These are phyloP conservation scores for Pisolithus thermaeus DNA, from an alignment of 1,284 basidiomycete species.

Conservation along the genomic window DNA sequence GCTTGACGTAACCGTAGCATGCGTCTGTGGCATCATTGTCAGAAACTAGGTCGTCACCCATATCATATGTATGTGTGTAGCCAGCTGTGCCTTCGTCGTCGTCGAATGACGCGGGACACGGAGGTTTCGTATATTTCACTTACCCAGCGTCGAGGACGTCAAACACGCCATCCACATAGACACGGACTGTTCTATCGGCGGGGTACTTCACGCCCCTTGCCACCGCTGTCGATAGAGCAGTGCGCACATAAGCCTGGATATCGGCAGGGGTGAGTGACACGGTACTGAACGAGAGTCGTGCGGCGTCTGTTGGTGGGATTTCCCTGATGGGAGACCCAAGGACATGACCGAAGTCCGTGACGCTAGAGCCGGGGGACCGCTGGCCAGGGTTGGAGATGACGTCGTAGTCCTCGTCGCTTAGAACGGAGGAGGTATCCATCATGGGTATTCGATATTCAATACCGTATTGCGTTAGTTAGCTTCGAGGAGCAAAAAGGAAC, in stretches of 20 bases:
- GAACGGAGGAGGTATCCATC: slow-evolving; percentile 43
- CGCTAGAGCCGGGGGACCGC: slow-evolving; percentile 52
- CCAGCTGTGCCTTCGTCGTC: too few relatives aligned
- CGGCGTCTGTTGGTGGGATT: slow-evolving; percentile 42
- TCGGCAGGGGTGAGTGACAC: slow-evolving; percentile 46
- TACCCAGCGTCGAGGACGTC: slow-evolving; percentile 61
- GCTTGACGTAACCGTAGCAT: slow-evolving; percentile 86
- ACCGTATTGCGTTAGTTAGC: too few relatives aligned
- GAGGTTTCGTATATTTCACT: slow-evolving; percentile 30
- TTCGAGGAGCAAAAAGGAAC: too few relatives aligned
- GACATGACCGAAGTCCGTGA: slow-evolving; percentile 40
- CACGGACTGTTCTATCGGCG: slow-evolving; percentile 63
- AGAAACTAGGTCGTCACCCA: slow-evolving; percentile 9
- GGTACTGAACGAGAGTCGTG: slow-evolving; percentile 44
- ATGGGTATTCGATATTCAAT: slow-evolving; percentile 13
- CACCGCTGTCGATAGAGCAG: slow-evolving; percentile 46
- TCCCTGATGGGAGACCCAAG: slow-evolving; percentile 31
- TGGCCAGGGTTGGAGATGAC: slow-evolving; percentile 59
- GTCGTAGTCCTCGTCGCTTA: slow-evolving; percentile 70
- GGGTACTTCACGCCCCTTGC: slow-evolving; percentile 42
- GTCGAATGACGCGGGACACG: slow-evolving; percentile 6
- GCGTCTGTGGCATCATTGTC: slow-evolving; percentile 37
- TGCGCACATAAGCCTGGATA: slow-evolving; percentile 53
- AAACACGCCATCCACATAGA: slow-evolving; percentile 81
- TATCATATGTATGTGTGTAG: not conserved